Conservation (phyloP, 257 asterid genomes). For the Scutellaria galericulata region DNA sequence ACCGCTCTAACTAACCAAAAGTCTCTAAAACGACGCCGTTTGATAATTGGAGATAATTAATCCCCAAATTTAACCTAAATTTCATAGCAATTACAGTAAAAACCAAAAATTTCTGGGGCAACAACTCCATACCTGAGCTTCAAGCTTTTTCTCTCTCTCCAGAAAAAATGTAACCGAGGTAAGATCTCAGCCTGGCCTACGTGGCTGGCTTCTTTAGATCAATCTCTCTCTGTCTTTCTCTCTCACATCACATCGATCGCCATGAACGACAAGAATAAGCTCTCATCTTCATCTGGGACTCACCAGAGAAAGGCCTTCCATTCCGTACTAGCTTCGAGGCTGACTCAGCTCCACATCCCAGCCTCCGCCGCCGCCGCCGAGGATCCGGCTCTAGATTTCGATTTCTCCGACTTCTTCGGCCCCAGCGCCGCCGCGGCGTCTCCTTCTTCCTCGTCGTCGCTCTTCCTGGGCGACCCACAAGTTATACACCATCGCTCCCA, state of each 20-base stretch:
- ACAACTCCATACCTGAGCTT: slow-evolving; percentile 24
- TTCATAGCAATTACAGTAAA: neutral
- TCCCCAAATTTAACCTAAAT: neutral
- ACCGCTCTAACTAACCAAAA: slow-evolving; percentile 31
- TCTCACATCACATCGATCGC: neutral
- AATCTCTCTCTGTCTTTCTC: neutral
- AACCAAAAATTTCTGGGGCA: slow-evolving; percentile 2
- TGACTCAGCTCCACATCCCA: slow-evolving; percentile 77
- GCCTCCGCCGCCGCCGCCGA: slow-evolving; percentile 46
- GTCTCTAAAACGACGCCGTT: slow-evolving; percentile 18
- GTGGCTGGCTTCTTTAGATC: slow-evolving; percentile 43
- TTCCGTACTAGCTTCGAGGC: slow-evolving; percentile 63
- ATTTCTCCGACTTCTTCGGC: slow-evolving; percentile 80
- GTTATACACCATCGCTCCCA: slow-evolving; percentile 79
- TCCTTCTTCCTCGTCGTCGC: slow-evolving; percentile 54
- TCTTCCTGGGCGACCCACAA: slow-evolving; percentile 70
- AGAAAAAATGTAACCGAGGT: slow-evolving; percentile 44
- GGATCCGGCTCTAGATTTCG: slow-evolving; percentile 64
- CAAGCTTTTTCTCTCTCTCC: slow-evolving; percentile 4
- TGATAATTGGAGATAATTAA: slow-evolving; percentile 7
- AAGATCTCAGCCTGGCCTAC: slow-evolving; percentile 40
- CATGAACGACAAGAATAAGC: slow-evolving; percentile 35
- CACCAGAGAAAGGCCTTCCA: slow-evolving; percentile 61
- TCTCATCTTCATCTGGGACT: slow-evolving; percentile 42
- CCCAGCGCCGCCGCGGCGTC: slow-evolving; percentile 52